Percentiles rank a stretch among this genome's conserved stretches.
These are phyloP conservation scores for Rubroshorea leprosula DNA, from an alignment of 345 rosid species.

Conservation along the genomic window DNA sequence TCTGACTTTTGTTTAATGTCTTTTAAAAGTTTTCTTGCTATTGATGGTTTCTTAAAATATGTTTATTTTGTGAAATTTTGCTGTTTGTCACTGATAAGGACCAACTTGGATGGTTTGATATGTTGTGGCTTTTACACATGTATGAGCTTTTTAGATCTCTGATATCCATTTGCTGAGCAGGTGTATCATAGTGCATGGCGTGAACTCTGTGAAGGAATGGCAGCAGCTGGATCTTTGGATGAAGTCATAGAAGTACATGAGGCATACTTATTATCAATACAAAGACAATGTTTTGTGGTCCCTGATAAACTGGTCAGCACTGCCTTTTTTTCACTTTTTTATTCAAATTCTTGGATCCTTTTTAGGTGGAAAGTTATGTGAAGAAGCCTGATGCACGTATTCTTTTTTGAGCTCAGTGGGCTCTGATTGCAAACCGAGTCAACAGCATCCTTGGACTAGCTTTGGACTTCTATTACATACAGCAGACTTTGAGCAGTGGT, in stretches of 20 bases:
- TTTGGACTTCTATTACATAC: constrained; percentile 82
- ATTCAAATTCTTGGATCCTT: constrained; percentile 3
- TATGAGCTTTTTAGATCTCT: constrained; percentile 10
- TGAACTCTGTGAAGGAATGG: constrained; percentile 89
- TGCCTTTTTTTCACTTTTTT: constrained; percentile 11
- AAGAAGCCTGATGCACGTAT: not conserved
- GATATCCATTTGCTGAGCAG: constrained; percentile 39
- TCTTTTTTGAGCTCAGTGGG: constrained; percentile 55
- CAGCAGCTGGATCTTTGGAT: constrained; percentile 82
- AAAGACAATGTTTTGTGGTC: constrained; percentile 94
- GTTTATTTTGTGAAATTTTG: too few relatives aligned
- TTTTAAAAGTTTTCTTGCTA: too few relatives aligned
- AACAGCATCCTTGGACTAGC: constrained; percentile 86
- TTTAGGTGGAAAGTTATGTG: constrained; percentile 10
- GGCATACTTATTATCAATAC: constrained; percentile 82
- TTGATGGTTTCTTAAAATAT: too few relatives aligned
- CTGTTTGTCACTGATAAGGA: too few relatives aligned
- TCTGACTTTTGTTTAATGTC: too few relatives aligned
- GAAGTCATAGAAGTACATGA: constrained; percentile 97
- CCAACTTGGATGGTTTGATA: not conserved
- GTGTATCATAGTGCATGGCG: constrained; percentile 98
- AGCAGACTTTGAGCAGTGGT: constrained; percentile 69
- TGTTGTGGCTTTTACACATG: too few relatives aligned
- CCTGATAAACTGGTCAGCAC: constrained; percentile 83
- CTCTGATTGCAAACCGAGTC: constrained; percentile 85